phyloP scores from a whole-genome alignment of 2,329 filamentous ascomycete genomes.

The Fusarium paranaense region DNA sequence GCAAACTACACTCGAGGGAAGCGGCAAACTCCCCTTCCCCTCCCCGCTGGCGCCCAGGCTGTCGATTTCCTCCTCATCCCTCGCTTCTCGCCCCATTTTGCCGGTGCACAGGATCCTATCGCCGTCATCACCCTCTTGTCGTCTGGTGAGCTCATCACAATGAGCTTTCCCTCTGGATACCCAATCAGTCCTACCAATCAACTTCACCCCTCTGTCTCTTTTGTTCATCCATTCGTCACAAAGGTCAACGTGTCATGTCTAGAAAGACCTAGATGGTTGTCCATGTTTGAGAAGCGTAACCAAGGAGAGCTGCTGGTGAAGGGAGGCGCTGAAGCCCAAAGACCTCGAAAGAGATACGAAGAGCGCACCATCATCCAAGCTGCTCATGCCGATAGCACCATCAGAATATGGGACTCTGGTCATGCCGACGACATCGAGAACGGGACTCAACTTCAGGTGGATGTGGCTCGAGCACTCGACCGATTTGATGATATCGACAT shows the following conservation, averaged over 20 bases:
- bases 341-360: constrained; percentile 81
- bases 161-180: constrained; percentile 93
- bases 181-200: constrained; percentile 94
- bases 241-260: constrained; percentile 78
- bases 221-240: constrained; percentile 90
- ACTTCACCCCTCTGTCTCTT: constrained; percentile 85
- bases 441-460: constrained; percentile 81
- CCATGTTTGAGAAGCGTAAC: constrained; percentile 85
- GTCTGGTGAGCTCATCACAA: constrained; percentile 88
- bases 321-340: constrained; percentile 80
- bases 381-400: constrained; percentile 88
- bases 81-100: constrained; percentile 84
- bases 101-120: constrained; percentile 89
- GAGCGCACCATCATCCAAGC: constrained; percentile 86
- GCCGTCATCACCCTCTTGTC: constrained; percentile 83
- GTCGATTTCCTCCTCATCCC: constrained; percentile 87
- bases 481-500: constrained; percentile 83
- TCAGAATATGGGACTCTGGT: constrained; percentile 94
- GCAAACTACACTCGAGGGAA: constrained; percentile 84
- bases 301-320: constrained; percentile 82
- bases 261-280: constrained; percentile 85
- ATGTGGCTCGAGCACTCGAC: constrained; percentile 84
- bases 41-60: constrained; percentile 81
- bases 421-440: constrained; percentile 96
- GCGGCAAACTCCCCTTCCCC: constrained; percentile 75